Percentiles rank a stretch among this genome's conserved stretches.
Evolutionary conservation across 1,284 basidiomycete genomes (phyloP).

Genomic region (Trichosporon sp.): DNA sequence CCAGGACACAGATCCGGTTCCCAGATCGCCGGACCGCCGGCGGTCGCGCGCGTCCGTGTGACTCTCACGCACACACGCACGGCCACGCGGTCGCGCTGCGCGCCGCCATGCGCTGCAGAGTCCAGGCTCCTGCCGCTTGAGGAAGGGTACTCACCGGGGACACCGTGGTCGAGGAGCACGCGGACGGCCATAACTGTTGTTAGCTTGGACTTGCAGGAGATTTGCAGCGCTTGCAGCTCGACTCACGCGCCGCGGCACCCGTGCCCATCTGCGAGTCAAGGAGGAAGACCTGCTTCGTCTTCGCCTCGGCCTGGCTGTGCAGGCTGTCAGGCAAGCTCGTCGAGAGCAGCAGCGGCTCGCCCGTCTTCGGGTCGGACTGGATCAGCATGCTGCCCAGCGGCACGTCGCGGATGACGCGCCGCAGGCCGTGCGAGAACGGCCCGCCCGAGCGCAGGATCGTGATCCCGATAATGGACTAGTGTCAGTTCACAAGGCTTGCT

Average conservation of each 20-base stretch:
- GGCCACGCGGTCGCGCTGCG: too few species aligned
- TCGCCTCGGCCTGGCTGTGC: constrained; percentile 61
- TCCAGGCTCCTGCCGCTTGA: not conserved
- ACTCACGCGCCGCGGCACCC: constrained; percentile 71
- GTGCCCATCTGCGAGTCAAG: constrained; percentile 94
- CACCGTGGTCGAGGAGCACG: constrained; percentile 92
- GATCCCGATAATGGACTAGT: constrained; percentile 40
- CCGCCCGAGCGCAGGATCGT: constrained; percentile 59
- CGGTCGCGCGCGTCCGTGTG: not conserved
- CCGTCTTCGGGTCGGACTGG: constrained; percentile 75
- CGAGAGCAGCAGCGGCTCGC: constrained; percentile 84
- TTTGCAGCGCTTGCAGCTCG: not conserved
- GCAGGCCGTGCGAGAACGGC: constrained; percentile 83
- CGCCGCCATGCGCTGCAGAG: not conserved
- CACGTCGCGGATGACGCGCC: constrained; percentile 79
- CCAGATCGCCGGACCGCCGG: not conserved
- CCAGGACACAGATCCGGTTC: not conserved
- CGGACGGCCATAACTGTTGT: constrained; percentile 76
- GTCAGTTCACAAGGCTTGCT: not conserved
- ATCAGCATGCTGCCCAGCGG: constrained; percentile 85
- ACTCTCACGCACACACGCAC: not conserved
- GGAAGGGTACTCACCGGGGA: constrained; percentile 51
- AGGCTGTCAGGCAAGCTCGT: constrained; percentile 70
- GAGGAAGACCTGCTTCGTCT: constrained; percentile 76
- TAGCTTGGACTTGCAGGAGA: not conserved